Evolutionary conservation across 164 flowering plant species (phyloP).

Genomic region (Cinnamomum micranthum): DNA sequence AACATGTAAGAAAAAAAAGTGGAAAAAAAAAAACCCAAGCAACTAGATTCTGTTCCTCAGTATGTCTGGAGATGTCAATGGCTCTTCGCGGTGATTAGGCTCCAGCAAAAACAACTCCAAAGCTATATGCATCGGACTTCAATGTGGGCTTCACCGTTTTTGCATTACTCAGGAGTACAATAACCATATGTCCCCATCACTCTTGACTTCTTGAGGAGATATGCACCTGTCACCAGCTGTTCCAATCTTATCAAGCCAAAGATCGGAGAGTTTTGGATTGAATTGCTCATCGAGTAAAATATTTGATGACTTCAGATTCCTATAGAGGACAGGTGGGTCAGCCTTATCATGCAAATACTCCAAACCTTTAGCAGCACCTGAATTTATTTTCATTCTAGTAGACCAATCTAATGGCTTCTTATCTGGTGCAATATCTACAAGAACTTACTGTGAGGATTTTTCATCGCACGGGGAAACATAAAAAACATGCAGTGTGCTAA

Average conservation of each 20-base stretch:
- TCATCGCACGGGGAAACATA: no score
- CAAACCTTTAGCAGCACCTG: constrained; percentile 61
- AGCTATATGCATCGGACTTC: constrained; percentile 72
- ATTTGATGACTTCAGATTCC: constrained; percentile 63
- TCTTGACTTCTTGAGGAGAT: constrained; percentile 55
- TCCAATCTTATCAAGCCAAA: constrained; percentile 71
- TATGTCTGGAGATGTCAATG: constrained; percentile 37
- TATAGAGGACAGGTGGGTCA: constrained; percentile 68
- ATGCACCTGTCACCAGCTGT: constrained; percentile 45
- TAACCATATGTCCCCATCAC: constrained; percentile 74
- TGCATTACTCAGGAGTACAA: constrained; percentile 44
- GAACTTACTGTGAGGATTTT: not conserved
- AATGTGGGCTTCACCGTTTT: constrained; percentile 58
- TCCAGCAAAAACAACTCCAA: constrained; percentile 70
- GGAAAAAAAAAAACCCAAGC: constrained; percentile 40
- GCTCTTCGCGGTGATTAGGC: constrained; percentile 62
- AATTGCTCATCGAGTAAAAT: constrained; percentile 47
- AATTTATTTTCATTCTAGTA: constrained; percentile 59
- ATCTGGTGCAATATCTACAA: constrained; percentile 34
- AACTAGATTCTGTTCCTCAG: constrained; percentile 50
- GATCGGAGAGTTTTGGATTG: constrained; percentile 68
- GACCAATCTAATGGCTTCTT: constrained; percentile 53
- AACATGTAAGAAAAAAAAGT: no score
- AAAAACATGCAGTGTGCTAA: no score
- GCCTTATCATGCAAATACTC: constrained; percentile 72